phyloP scores from a whole-genome alignment of 148 eudicot genomes.

The Beta vulgaris region DNA sequence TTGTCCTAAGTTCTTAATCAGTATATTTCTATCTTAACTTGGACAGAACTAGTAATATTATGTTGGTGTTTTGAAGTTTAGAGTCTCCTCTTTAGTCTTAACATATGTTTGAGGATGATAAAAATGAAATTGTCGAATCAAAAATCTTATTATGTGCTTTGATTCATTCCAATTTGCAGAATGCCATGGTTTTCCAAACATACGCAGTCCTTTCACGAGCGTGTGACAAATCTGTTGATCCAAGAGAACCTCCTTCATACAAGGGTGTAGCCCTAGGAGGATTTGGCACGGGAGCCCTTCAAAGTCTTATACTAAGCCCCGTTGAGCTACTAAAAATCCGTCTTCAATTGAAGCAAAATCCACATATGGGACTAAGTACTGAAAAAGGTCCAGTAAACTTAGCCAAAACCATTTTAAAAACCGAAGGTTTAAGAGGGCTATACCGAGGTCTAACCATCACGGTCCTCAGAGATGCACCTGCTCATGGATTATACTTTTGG shows the following conservation, averaged over 20 bases:
- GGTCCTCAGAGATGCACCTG: conserved; percentile 74
- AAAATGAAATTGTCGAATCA: not conserved
- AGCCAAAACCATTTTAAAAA: conserved; percentile 45
- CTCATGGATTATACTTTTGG: conserved; percentile 79
- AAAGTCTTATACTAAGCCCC: conserved; percentile 68
- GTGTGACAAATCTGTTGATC: conserved; percentile 42
- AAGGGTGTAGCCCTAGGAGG: conserved; percentile 74
- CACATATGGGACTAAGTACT: not conserved
- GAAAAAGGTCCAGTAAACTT: conserved; percentile 53
- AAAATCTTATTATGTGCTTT: not conserved
- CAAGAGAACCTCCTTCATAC: conserved; percentile 72
- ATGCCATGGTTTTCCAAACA: conserved; percentile 87
- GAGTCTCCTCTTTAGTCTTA: not conserved
- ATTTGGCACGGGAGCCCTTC: conserved; percentile 85
- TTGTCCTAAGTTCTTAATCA: not conserved
- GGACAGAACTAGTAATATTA: not conserved
- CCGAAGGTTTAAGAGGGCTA: conserved; percentile 63
- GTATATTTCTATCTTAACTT: not conserved
- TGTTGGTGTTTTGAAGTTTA: not conserved
- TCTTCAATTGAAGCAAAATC: conserved; percentile 54
- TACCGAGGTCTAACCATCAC: conserved; percentile 80
- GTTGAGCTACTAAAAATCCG: conserved; percentile 85
- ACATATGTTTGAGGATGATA: not conserved
- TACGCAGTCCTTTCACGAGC: conserved; percentile 72
- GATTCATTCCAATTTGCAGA: conserved; percentile 45